Percentiles rank a stretch among this genome's conserved stretches.
These are phyloP conservation scores for Hypsizygus marmoreus DNA, from an alignment of 768 basidiomycete genomes.

Conservation along the genomic window DNA sequence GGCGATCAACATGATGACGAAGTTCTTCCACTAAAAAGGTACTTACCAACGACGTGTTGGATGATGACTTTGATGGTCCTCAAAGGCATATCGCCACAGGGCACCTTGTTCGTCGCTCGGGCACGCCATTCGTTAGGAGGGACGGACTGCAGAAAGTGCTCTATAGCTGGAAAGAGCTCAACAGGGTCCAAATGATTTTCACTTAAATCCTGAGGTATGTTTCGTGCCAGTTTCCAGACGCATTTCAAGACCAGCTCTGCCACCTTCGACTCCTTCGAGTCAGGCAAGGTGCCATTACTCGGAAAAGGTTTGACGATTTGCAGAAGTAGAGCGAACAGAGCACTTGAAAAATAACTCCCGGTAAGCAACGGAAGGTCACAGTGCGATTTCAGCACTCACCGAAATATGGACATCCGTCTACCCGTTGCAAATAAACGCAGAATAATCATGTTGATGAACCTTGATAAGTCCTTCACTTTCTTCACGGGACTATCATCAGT, in stretches of 20 bases:
- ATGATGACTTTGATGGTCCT: slow-evolving; percentile 98
- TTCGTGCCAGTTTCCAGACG: slow-evolving; percentile 96
- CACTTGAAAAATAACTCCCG: slow-evolving; percentile 38
- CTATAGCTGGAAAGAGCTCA: slow-evolving; percentile 88
- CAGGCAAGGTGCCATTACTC: slow-evolving; percentile 63
- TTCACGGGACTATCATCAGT: slow-evolving; percentile 85
- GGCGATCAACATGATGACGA: slow-evolving; percentile 9
- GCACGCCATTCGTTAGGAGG: slow-evolving; percentile 97
- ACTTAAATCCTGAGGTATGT: slow-evolving; percentile 88
- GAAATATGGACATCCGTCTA: slow-evolving; percentile 86
- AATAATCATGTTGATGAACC: slow-evolving; percentile 99
- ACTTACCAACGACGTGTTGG: slow-evolving; percentile 93
- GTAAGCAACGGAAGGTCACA: slow-evolving; percentile 5
- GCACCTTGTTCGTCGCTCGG: slow-evolving; percentile 85
- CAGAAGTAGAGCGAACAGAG: slow-evolving; percentile 79
- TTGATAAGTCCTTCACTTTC: slow-evolving; percentile 89
- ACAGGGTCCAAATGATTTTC: slow-evolving; percentile 81
- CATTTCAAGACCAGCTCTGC: slow-evolving; percentile 95
- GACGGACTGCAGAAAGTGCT: slow-evolving; percentile 90
- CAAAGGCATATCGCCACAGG: slow-evolving; percentile 97
- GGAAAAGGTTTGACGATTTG: slow-evolving; percentile 87
- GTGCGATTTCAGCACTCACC: slow-evolving; percentile 47
- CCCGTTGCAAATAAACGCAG: slow-evolving; percentile 90
- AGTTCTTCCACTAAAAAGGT: background rate
- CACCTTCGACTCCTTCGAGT: slow-evolving; percentile 84